Evolutionary conservation across 768 basidiomycete genomes (phyloP), one percentile per base, ranked within the genome.

Genomic region (Cyclocybe aegerita): DNA sequence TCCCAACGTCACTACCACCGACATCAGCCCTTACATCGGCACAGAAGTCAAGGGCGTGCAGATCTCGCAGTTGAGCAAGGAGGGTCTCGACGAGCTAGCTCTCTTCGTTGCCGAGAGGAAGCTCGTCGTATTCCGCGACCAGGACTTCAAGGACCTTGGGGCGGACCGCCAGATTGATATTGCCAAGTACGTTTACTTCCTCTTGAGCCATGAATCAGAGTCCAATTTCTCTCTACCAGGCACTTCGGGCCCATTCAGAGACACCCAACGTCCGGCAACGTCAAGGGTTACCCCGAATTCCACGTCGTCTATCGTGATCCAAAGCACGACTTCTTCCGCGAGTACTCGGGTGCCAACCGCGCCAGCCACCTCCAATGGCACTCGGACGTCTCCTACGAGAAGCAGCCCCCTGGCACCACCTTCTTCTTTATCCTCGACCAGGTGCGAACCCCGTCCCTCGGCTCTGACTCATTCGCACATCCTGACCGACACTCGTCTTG

Each of bases 341-440:
- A 78, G 43, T 75, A 77, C 59, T 32, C 70, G 17, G 74, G 75
- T 10, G 67, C 56, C 14, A 72, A 77, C 54, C 70, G 76, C 9
- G 66, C 69, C 46, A 74, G 65, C 61, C 61, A 59, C n/a, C 70
- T 68, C 6, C 69, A 68, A 52, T 81, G 79, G 80, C 79, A 81
- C 59, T 81, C 80, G 5, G 79, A 81, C 49, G 73, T 81, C n/a
- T 79, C 78, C 0, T 81, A 82, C 60, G 80, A 81, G 65, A 72
- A 70, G 48, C 79, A 81, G 54, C 74, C 81, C 4, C 79, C 80
- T 2, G 73, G 77, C 15, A 79, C 77, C 11, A 82, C 80, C 0
- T 73, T 81, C 66, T 82, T 81, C 74, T 78, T 76, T 63, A 73
- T 79, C 54, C 75, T 82, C 43, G 78, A 79, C 52, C 74, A 76